Conservation (phyloP, 2,329 filamentous ascomycete genomes). For the Atkinsonella texensis region DNA sequence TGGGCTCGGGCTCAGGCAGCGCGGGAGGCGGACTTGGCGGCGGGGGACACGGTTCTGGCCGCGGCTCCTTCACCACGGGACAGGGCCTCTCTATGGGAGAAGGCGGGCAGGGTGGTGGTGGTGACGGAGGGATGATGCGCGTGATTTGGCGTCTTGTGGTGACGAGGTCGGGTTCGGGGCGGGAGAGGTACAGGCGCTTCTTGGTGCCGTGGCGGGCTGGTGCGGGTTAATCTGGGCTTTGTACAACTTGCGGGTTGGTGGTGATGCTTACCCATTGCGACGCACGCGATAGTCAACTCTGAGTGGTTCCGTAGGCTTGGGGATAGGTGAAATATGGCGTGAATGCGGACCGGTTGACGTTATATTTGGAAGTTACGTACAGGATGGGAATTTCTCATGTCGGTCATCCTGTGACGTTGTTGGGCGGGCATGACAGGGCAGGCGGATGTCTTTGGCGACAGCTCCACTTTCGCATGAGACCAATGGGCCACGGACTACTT, state of each 20-base stretch:
- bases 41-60: neutral
- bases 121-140: conserved; percentile 25
- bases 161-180: conserved; percentile 26
- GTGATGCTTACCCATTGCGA: conserved; percentile 2
- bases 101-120: conserved; percentile 15
- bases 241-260: neutral
- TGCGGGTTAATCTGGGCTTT: neutral
- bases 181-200: conserved; percentile 31
- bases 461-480: no score
- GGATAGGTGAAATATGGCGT: no score
- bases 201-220: conserved; percentile 17
- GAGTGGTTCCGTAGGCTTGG: no score
- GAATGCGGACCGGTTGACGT: no score
- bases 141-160: conserved; percentile 25
- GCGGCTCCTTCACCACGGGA: conserved; percentile 9
- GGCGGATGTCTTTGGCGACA: no score
- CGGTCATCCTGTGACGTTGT: no score
- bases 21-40: conserved; percentile 8
- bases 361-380: no score
- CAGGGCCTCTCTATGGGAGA: conserved; percentile 1
- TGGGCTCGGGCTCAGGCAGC: conserved; percentile 13
- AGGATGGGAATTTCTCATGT: no score
- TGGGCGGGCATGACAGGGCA: no score
- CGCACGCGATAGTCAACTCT: no score
- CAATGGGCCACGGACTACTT: no score